Evolutionary conservation across 352 stramenopile species (phyloP).

Genomic region (Phytopythium helicoides): DNA sequence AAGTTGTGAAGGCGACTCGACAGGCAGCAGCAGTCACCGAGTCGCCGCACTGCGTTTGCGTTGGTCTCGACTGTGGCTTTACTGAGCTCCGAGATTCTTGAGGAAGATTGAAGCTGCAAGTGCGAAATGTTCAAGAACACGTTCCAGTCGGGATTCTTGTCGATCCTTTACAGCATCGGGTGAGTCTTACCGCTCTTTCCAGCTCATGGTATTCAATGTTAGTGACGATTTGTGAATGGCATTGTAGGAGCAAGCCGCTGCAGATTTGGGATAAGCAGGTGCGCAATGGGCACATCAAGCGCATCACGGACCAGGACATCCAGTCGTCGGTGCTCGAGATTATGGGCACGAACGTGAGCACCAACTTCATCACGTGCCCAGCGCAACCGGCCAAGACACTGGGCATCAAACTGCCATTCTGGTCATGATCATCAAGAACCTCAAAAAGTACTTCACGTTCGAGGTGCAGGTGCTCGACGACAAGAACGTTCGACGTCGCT

Average conservation of each 20-base stretch:
- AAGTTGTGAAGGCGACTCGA: neutral
- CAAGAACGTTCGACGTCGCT: constrained; percentile 96
- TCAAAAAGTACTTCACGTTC: constrained; percentile 99
- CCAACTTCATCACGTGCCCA: constrained; percentile 97
- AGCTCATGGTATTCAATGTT: neutral
- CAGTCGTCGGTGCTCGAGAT: constrained; percentile 98
- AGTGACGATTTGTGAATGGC: neutral
- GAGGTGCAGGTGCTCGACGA: constrained; percentile 98
- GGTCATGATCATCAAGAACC: constrained; percentile 99
- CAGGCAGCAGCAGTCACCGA: neutral
- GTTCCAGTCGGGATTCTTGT: constrained; percentile 97
- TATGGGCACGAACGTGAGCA: constrained; percentile 98
- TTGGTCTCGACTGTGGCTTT: neutral
- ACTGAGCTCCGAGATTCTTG: neutral
- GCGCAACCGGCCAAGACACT: constrained; percentile 94
- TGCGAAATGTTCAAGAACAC: constrained; percentile 96
- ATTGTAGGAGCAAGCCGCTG: constrained; percentile 95
- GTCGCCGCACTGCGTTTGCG: neutral
- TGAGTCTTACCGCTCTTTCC: constrained; percentile 14
- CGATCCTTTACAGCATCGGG: constrained; percentile 98
- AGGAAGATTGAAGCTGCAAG: neutral
- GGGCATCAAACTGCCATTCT: constrained; percentile 98
- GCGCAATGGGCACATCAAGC: constrained; percentile 98
- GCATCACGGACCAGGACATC: constrained; percentile 98
- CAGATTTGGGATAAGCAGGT: constrained; percentile 98